Evolutionary conservation across 2,329 filamentous ascomycete genomes (phyloP).

Genomic region (Chaetomium sp.): DNA sequence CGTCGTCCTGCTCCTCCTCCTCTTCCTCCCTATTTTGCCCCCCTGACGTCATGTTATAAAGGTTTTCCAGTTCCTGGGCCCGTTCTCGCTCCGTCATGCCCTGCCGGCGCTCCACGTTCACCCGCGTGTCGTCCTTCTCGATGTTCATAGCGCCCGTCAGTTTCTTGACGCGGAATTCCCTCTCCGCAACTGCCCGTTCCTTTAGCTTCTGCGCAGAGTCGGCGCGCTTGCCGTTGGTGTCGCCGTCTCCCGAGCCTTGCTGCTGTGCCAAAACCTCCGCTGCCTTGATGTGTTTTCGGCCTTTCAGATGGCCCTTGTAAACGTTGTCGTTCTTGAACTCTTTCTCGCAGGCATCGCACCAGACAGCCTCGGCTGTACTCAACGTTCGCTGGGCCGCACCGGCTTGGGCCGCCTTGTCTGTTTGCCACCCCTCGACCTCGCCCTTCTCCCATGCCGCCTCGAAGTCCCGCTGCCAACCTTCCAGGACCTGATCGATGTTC

Average conservation of each 20-base stretch:
- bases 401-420: slow-evolving; percentile 49
- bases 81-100: slow-evolving; percentile 97
- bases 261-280: slow-evolving; percentile 64
- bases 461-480: slow-evolving; percentile 80
- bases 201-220: slow-evolving; percentile 64
- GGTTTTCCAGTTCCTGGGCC: slow-evolving; percentile 86
- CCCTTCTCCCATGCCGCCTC: slow-evolving; percentile 79
- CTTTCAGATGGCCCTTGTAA: slow-evolving; percentile 83
- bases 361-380: slow-evolving; percentile 66
- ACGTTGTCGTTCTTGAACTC: slow-evolving; percentile 96
- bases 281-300: slow-evolving; percentile 90
- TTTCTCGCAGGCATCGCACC: slow-evolving; percentile 90
- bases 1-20: slow-evolving; percentile 72
- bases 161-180: slow-evolving; percentile 80
- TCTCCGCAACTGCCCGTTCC: slow-evolving; percentile 86
- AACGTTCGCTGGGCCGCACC: slow-evolving; percentile 42
- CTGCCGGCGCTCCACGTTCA: slow-evolving; percentile 94
- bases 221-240: slow-evolving; percentile 33
- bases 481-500: slow-evolving; percentile 77
- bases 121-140: slow-evolving; percentile 83
- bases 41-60: slow-evolving; percentile 63
- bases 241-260: slow-evolving; percentile 37
- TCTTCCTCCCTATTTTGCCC: slow-evolving; percentile 52
- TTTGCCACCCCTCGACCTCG: slow-evolving; percentile 76
- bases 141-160: slow-evolving; percentile 81